Conservation (phyloP, 1,284 basidiomycete genomes). For the Singerocomus inundabilis region DNA sequence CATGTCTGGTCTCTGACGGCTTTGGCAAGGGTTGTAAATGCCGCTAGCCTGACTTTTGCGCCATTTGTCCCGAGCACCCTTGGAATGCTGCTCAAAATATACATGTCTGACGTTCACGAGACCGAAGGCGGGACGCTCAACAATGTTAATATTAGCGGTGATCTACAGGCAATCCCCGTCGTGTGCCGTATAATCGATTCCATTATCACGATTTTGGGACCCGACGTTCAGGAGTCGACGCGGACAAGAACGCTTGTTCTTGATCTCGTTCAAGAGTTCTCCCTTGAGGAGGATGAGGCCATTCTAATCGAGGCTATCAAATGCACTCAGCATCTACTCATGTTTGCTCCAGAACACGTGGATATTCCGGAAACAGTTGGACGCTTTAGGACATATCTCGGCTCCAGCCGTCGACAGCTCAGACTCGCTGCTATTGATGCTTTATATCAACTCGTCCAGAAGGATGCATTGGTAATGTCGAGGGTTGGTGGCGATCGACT, state of each 20-base stretch:
- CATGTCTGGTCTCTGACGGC: constrained; percentile 93
- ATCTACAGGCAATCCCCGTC: constrained; percentile 88
- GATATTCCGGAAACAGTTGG: constrained; percentile 76
- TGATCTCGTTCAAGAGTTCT: constrained; percentile 85
- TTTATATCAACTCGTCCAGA: constrained; percentile 95
- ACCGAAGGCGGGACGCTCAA: constrained; percentile 86
- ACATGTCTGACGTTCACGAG: constrained; percentile 91
- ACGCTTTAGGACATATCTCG: constrained; percentile 74
- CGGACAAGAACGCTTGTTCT: constrained; percentile 82
- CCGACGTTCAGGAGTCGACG: constrained; percentile 89
- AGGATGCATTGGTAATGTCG: constrained; percentile 90
- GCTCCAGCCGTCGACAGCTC: constrained; percentile 77
- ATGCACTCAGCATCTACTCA: constrained; percentile 94
- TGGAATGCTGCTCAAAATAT: constrained; percentile 89
- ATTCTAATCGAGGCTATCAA: constrained; percentile 93
- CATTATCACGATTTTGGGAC: constrained; percentile 90
- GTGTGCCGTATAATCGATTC: constrained; percentile 92
- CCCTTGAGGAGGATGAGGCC: constrained; percentile 83
- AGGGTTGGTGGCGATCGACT: constrained; percentile 91
- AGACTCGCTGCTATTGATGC: constrained; percentile 95
- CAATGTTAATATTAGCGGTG: constrained; percentile 86
- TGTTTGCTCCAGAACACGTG: constrained; percentile 88
- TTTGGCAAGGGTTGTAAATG: constrained; percentile 84
- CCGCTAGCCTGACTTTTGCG: constrained; percentile 90
- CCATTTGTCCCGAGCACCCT: constrained; percentile 88